These are phyloP conservation scores for Phascolomyces articulosus DNA, from an alignment of 371 early-diverging fungal genomes.

Conservation along the genomic window DNA sequence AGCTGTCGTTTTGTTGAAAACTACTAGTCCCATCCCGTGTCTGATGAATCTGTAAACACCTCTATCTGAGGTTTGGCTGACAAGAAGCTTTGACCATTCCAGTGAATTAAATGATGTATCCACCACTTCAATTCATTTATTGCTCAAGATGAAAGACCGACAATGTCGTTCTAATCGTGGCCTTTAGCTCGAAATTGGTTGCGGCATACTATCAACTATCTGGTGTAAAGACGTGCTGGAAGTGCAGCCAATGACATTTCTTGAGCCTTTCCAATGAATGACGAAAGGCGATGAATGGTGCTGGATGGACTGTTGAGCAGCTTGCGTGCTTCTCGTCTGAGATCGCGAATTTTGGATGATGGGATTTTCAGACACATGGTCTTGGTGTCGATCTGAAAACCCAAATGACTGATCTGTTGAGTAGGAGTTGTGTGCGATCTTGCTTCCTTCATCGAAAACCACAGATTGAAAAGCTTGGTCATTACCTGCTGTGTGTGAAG, in stretches of 20 bases:
- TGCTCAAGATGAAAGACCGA: background rate
- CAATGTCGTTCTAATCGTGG: background rate
- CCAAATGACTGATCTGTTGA: constrained; percentile 20
- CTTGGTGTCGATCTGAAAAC: constrained; percentile 17
- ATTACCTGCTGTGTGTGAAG: constrained; percentile 5
- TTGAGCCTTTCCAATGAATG: constrained; percentile 29
- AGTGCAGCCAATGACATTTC: constrained; percentile 24
- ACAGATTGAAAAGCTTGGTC: constrained; percentile 14
- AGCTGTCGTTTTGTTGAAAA: constrained; percentile 10
- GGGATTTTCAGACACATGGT: constrained; percentile 17
- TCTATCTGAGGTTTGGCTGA: constrained; percentile 14
- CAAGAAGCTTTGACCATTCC: constrained; percentile 31
- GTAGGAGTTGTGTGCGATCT: constrained; percentile 19
- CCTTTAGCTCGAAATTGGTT: background rate
- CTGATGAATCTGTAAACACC: constrained; percentile 31
- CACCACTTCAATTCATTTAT: constrained; percentile 28
- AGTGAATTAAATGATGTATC: constrained; percentile 11
- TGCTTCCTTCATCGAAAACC: constrained; percentile 20
- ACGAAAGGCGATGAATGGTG: constrained; percentile 13
- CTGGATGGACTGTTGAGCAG: background rate
- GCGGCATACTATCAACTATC: constrained; percentile 5
- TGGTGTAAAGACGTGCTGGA: constrained; percentile 23
- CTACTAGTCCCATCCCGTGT: constrained; percentile 25
- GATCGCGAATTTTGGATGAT: constrained; percentile 13
- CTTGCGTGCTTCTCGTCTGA: constrained; percentile 11